Evolutionary conservation across 768 basidiomycete species (phyloP).

Genomic region (Leucocoprinus birnbaumii): DNA sequence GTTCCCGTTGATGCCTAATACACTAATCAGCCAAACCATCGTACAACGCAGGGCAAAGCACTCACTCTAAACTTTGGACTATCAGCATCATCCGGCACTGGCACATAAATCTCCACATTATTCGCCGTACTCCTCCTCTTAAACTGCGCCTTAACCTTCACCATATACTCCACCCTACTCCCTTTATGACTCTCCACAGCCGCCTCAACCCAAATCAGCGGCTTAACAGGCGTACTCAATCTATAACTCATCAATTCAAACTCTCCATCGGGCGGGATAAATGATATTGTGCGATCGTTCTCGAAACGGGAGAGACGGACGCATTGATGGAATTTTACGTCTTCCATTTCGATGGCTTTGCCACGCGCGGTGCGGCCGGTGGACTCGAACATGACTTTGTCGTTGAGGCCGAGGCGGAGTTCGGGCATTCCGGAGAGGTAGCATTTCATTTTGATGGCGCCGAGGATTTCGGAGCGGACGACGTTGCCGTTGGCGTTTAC

Average conservation of each 20-base stretch:
- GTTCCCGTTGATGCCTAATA: constrained; percentile 82
- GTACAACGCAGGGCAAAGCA: not conserved
- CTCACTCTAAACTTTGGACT: constrained; percentile 94
- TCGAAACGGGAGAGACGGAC: constrained; percentile 96
- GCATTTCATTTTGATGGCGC: constrained; percentile 99
- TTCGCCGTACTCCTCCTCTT: constrained; percentile 95
- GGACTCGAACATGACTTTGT: constrained; percentile 99
- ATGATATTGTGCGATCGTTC: constrained; percentile 97
- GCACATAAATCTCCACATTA: constrained; percentile 98
- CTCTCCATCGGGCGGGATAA: constrained; percentile 98
- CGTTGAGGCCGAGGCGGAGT: constrained; percentile 90
- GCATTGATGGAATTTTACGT: constrained; percentile 99
- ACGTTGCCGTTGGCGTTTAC: constrained; percentile 98
- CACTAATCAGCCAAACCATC: not conserved
- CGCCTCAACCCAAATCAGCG: constrained; percentile 96
- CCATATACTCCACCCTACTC: constrained; percentile 93
- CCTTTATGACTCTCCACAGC: constrained; percentile 93
- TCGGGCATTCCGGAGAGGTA: constrained; percentile 99
- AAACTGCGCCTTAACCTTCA: constrained; percentile 96
- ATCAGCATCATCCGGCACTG: constrained; percentile 98
- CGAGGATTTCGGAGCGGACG: constrained; percentile 94
- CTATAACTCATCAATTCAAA: constrained; percentile 99
- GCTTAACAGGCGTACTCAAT: constrained; percentile 95
- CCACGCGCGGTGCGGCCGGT: constrained; percentile 93
- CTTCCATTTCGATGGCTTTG: constrained; percentile 99